Evolutionary conservation across 805 yeast species (phyloP).

Genomic region (Lachancea sp.): DNA sequence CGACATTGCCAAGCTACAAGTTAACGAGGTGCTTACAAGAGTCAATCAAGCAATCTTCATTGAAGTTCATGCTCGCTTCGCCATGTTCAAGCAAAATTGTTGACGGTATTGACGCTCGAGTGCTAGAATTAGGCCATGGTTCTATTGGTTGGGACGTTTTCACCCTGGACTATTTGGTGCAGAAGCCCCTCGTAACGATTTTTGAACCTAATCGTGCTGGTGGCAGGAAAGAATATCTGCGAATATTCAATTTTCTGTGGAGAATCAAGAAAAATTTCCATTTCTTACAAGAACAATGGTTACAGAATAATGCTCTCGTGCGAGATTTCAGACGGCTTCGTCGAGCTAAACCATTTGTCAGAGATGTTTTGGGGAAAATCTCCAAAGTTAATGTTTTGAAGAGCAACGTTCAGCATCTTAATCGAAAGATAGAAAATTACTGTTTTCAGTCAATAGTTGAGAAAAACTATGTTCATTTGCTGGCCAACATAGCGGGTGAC

Average conservation of each 20-base stretch:
- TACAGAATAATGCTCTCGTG: conserved; percentile 30
- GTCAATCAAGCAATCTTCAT: conserved; percentile 51
- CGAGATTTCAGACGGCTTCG: conserved; percentile 24
- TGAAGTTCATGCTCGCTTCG: conserved; percentile 35
- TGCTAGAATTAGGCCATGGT: conserved; percentile 66
- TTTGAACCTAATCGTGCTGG: conserved; percentile 44
- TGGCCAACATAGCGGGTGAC: conserved; percentile 29
- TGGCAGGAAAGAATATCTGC: conserved; percentile 54
- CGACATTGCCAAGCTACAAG: conserved; percentile 56
- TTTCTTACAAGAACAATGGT: conserved; percentile 47
- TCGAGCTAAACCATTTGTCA: conserved; percentile 22
- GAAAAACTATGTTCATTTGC: conserved; percentile 26
- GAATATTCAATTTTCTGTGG: conserved; percentile 84
- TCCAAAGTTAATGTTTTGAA: conserved; percentile 29
- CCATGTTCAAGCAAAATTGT: conserved; percentile 37
- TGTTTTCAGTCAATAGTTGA: conserved; percentile 32
- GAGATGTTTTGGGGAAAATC: conserved; percentile 26
- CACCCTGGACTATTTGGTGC: conserved; percentile 68
- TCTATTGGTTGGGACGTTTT: conserved; percentile 89
- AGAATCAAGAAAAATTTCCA: conserved; percentile 57
- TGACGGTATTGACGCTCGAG: conserved; percentile 70
- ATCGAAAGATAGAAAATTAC: conserved; percentile 29
- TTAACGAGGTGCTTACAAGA: conserved; percentile 59
- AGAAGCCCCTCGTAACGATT: conserved; percentile 47
- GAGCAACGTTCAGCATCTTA: conserved; percentile 32